phyloP scores from a whole-genome alignment of 306 rosid species.

The Prunus davidiana region DNA sequence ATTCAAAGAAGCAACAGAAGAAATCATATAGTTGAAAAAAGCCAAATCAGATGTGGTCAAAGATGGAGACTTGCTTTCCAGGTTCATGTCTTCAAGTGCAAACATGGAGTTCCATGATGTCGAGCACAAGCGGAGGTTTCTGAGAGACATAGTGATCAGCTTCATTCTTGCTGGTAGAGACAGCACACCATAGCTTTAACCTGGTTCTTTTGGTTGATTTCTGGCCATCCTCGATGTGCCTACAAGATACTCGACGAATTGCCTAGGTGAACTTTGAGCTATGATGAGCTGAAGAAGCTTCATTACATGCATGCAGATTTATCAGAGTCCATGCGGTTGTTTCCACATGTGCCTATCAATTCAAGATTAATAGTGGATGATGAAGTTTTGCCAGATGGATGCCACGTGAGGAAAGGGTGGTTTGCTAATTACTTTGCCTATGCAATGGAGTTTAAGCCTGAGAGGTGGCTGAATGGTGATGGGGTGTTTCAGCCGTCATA shows the following conservation, averaged over 20 bases:
- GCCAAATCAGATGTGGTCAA: background rate
- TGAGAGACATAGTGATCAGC: slow-evolving; percentile 23
- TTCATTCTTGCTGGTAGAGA: slow-evolving; percentile 31
- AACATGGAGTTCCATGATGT: background rate
- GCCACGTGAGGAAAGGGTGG: slow-evolving; percentile 16
- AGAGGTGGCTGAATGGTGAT: slow-evolving; percentile 23
- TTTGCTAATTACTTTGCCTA: slow-evolving; percentile 17
- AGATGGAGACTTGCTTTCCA: slow-evolving; percentile 12
- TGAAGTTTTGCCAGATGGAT: slow-evolving; percentile 30
- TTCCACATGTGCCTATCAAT: slow-evolving; percentile 22
- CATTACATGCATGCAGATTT: slow-evolving; percentile 23
- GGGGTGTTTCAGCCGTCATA: slow-evolving; percentile 10
- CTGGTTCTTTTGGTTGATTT: slow-evolving; percentile 33
- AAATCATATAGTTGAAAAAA: slow-evolving; percentile 15
- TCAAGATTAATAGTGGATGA: slow-evolving; percentile 16
- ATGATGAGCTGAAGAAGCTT: slow-evolving; percentile 18
- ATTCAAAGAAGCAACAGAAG: slow-evolving; percentile 12
- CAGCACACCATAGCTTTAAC: slow-evolving; percentile 22
- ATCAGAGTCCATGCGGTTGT: slow-evolving; percentile 22
- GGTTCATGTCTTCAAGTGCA: slow-evolving; percentile 14
- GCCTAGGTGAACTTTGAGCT: background rate
- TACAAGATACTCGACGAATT: slow-evolving; percentile 4
- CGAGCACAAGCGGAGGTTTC: slow-evolving; percentile 10
- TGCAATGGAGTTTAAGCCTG: slow-evolving; percentile 7
- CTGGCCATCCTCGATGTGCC: slow-evolving; percentile 5